Evolutionary conservation across 768 basidiomycete species (phyloP).

Genomic region (Brasilioporus rufonigricans): DNA sequence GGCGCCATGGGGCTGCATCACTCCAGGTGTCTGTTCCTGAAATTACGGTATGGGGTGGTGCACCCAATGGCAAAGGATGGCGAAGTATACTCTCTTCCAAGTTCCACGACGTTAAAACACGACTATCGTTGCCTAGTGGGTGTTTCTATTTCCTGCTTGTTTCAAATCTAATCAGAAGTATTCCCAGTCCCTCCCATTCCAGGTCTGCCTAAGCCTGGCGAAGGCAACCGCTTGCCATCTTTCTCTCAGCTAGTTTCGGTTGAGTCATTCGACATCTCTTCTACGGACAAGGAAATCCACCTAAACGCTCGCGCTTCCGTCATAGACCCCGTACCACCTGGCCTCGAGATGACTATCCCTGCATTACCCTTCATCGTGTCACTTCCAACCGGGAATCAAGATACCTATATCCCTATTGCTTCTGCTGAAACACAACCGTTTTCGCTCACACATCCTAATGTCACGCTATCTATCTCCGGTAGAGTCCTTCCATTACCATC

Average conservation of each 20-base stretch:
- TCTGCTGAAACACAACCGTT: conserved; percentile 56
- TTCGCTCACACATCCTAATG: conserved; percentile 63
- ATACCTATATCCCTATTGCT: conserved; percentile 45
- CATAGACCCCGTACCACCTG: conserved; percentile 53
- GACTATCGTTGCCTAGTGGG: conserved; percentile 55
- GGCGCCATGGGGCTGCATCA: conserved; percentile 50
- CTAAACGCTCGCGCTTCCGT: conserved; percentile 55
- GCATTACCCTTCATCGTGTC: conserved; percentile 62
- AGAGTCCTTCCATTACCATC: conserved; percentile 53
- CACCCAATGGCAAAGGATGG: conserved; percentile 46
- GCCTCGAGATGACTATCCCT: conserved; percentile 50
- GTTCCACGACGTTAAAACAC: conserved; percentile 45
- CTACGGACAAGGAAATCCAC: conserved; percentile 35
- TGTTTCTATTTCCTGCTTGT: conserved; percentile 3
- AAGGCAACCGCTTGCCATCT: conserved; percentile 48
- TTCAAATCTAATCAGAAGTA: conserved; percentile 2
- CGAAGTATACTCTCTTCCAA: conserved; percentile 35
- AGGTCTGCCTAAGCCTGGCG: conserved; percentile 61
- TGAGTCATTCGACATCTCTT: conserved; percentile 49
- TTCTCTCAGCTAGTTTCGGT: conserved; percentile 60
- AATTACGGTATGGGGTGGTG: conserved; percentile 53
- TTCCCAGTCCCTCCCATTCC: conserved; percentile 60
- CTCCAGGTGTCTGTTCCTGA: conserved; percentile 43
- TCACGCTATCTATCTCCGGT: conserved; percentile 57
- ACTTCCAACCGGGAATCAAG: conserved; percentile 35